Evolutionary conservation across 2,329 filamentous ascomycete genomes (phyloP).

Genomic region (Ophiostoma quercus): DNA sequence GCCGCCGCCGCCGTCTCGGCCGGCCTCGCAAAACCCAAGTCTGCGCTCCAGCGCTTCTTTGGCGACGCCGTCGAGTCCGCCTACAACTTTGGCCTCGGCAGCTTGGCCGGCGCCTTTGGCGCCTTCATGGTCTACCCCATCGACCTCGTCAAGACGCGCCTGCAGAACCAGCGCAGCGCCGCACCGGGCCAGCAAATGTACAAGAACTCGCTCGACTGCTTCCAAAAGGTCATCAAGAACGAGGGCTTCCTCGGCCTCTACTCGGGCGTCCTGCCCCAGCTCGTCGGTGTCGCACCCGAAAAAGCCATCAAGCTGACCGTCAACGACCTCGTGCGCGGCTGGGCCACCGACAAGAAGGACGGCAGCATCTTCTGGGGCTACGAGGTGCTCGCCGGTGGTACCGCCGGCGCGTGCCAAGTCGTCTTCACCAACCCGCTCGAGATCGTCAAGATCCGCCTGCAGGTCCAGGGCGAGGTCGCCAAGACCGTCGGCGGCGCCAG

Average conservation of each 20-base stretch:
- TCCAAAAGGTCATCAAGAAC: slow-evolving; percentile 85
- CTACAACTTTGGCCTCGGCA: slow-evolving; percentile 87
- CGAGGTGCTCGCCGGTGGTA: slow-evolving; percentile 83
- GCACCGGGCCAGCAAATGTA: slow-evolving; percentile 83
- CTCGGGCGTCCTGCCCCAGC: slow-evolving; percentile 88
- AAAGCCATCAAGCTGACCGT: slow-evolving; percentile 99
- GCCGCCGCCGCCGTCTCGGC: background rate
- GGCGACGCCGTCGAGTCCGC: slow-evolving; percentile 66
- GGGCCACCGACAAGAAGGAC: slow-evolving; percentile 63
- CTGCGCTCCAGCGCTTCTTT: slow-evolving; percentile 53
- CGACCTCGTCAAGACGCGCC: slow-evolving; percentile 94
- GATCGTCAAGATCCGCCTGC: slow-evolving; percentile 97
- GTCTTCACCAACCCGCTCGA: slow-evolving; percentile 97
- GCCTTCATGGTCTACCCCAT: slow-evolving; percentile 99
- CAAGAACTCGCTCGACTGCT: slow-evolving; percentile 96
- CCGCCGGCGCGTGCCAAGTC: slow-evolving; percentile 91
- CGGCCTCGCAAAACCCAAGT: slow-evolving; percentile 36
- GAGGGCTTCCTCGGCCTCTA: slow-evolving; percentile 88
- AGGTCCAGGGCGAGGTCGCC: slow-evolving; percentile 92
- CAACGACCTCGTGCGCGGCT: slow-evolving; percentile 81
- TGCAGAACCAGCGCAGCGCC: slow-evolving; percentile 90
- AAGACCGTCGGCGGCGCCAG: slow-evolving; percentile 77
- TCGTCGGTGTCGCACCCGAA: slow-evolving; percentile 96
- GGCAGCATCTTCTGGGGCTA: slow-evolving; percentile 64
- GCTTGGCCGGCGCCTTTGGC: slow-evolving; percentile 89